phyloP scores from a whole-genome alignment of 176 grass and related monocot species.

The Stipa capillata region DNA sequence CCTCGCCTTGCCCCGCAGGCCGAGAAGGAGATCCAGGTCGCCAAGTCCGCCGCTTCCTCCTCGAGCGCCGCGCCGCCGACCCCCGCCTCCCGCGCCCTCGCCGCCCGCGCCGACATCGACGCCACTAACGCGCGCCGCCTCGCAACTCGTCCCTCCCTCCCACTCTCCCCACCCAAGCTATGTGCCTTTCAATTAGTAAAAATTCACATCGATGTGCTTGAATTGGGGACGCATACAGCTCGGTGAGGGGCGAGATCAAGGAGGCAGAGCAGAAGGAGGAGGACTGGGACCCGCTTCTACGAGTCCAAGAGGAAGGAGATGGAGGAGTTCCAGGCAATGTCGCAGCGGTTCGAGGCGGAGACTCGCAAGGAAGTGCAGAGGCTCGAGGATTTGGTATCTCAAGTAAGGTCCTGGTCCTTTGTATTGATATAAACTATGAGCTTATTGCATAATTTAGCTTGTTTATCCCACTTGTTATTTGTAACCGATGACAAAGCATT shows the following conservation, averaged over 20 bases:
- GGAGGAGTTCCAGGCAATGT: conserved; percentile 51
- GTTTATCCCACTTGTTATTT: background rate
- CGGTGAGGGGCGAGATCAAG: conserved; percentile 50
- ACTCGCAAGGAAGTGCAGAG: conserved; percentile 47
- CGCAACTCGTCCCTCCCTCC: background rate
- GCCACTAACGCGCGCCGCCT: conserved; percentile 25
- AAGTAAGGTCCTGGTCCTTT: conserved; percentile 45
- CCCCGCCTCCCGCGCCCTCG: conserved; percentile 59
- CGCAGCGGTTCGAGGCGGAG: conserved; percentile 41
- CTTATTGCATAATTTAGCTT: conserved; percentile 21
- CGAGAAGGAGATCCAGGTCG: conserved; percentile 70
- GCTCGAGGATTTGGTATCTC: conserved; percentile 43
- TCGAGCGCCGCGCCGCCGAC: conserved; percentile 49
- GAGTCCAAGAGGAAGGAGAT: conserved; percentile 56
- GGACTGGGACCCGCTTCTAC: conserved; percentile 59
- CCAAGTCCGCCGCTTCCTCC: conserved; percentile 63
- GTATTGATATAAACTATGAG: conserved; percentile 17
- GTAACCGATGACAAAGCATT: background rate
- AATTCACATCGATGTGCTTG: background rate
- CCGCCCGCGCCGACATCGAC: conserved; percentile 53
- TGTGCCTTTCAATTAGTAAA: background rate
- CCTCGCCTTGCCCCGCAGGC: conserved; percentile 35
- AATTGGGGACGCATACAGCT: conserved; percentile 13
- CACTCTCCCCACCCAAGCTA: background rate
- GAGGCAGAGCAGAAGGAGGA: conserved; percentile 46